Percentiles rank a stretch among this genome's conserved stretches.
Conservation (phyloP, 306 rosid species). For the Arachis stenosperma region DNA sequence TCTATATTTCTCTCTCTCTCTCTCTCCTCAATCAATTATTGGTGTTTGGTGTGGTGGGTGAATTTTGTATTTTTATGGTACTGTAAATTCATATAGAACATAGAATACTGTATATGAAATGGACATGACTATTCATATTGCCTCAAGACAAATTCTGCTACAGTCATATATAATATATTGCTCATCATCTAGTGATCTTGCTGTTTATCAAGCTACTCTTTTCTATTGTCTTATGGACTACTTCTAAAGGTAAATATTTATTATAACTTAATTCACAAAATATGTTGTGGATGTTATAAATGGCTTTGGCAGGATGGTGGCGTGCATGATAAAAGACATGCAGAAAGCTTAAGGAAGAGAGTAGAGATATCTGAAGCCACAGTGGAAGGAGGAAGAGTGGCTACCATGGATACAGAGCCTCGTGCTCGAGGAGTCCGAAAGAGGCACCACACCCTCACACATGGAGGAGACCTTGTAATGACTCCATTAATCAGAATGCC, state of each 20-base stretch:
- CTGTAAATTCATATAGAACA: constrained; percentile 9
- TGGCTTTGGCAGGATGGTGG: constrained; percentile 67
- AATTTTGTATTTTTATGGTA: constrained; percentile 34
- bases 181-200: background rate
- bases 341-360: constrained; percentile 70
- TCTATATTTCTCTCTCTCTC: background rate
- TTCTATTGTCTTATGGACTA: too few species aligned
- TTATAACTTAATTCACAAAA: background rate
- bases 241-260: background rate
- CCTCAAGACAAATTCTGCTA: constrained; percentile 1
- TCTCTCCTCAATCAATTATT: constrained; percentile 4
- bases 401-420: constrained; percentile 42
- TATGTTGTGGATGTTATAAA: background rate
- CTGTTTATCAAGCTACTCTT: background rate
- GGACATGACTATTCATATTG: background rate
- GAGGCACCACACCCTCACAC: constrained; percentile 84
- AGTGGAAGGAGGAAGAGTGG: constrained; percentile 36
- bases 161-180: background rate
- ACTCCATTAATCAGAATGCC: constrained; percentile 70
- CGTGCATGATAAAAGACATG: constrained; percentile 56
- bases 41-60: constrained; percentile 26
- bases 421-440: constrained; percentile 72
- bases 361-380: constrained; percentile 48
- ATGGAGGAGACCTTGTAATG: constrained; percentile 59
- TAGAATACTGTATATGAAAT: background rate